These are phyloP conservation scores for Exophiala calicioides DNA, from an alignment of 2,329 filamentous ascomycete species.

Conservation along the genomic window DNA sequence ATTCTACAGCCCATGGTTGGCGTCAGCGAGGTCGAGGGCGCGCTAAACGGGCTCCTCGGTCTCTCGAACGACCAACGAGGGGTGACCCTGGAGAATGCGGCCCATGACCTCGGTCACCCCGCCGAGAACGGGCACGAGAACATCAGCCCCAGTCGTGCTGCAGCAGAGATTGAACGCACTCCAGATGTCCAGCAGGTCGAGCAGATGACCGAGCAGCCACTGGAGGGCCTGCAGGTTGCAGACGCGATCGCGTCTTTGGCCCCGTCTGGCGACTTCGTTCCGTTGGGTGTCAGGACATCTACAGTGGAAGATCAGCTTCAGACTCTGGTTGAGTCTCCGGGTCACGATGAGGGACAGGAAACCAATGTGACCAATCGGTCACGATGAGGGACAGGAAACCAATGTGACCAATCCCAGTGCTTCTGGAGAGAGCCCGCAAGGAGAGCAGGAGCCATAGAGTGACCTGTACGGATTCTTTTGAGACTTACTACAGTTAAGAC, in stretches of 20 bases:
- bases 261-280: not conserved
- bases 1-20: slow-evolving; percentile 21
- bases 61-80: slow-evolving; percentile 11
- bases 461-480: too few relatives aligned
- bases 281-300: not conserved
- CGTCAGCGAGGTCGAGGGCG: slow-evolving; percentile 21
- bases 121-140: not conserved
- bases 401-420: too few relatives aligned
- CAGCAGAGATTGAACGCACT: slow-evolving; percentile 3
- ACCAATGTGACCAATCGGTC: too few relatives aligned
- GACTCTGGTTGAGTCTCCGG: too few relatives aligned
- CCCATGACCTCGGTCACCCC: not conserved
- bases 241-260: not conserved
- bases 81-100: not conserved
- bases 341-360: too few relatives aligned
- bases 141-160: not conserved
- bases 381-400: too few relatives aligned
- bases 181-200: slow-evolving; percentile 5
- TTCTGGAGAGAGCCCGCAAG: too few relatives aligned
- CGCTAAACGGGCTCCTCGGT: slow-evolving; percentile 19
- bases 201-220: slow-evolving; percentile 1
- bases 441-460: too few relatives aligned
- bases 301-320: too few relatives aligned
- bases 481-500: too few relatives aligned
- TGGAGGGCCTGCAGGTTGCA: not conserved